Base-by-base conservation (phyloP, 129 eudicot genomes). In the Artemisia tridentata region DNA sequence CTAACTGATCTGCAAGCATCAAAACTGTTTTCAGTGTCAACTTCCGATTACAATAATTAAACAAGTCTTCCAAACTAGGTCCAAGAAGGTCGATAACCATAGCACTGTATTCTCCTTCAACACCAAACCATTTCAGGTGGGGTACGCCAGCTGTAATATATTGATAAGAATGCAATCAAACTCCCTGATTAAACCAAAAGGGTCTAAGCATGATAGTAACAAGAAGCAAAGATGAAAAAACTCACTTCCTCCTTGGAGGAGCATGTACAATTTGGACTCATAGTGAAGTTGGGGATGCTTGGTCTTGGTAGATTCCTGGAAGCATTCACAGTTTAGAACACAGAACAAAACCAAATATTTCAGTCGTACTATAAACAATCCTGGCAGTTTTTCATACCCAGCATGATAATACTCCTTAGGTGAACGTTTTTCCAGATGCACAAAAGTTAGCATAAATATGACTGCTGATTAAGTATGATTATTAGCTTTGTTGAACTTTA, bases 1-100 rank as follows among this genome's bases (percentile, higher is more conserved):
- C 97, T 61, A 85, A 74, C 75, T 91, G 97, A 80, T 91, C 97
- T 54, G 97, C 97, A 61, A 91, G 95, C 97, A 91, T 91, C 55
- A 91, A 76, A 79, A 90, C 95, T 54, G 97, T 87, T 81, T 90
- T 90, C 75, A 90, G 73, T 3, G 87, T 80, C 72, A 90, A 77
- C 85, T 90, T 90, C 62, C 97, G 83, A 77, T 82, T 90, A 80
- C 95, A 90, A 65, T 90, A 90, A 78, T 90, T 90, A 69, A 90
- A 90, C 67, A 90, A 83, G 81, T 90, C 97, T 73, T 90, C 97
- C 53, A 90, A 82, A 79, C 97, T 90, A n/a, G 97, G 97, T 62
- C 97, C 97, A 74, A 90, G 97, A 81, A 90, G 95, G 80, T 90
- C 97, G 29, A 90, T 90, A 74, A 83, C 97, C 97, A 90, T 84